Evolutionary conservation across 768 basidiomycete species (phyloP), one percentile per base, ranked within the genome.

Genomic region (Auriscalpium microsporum): DNA sequence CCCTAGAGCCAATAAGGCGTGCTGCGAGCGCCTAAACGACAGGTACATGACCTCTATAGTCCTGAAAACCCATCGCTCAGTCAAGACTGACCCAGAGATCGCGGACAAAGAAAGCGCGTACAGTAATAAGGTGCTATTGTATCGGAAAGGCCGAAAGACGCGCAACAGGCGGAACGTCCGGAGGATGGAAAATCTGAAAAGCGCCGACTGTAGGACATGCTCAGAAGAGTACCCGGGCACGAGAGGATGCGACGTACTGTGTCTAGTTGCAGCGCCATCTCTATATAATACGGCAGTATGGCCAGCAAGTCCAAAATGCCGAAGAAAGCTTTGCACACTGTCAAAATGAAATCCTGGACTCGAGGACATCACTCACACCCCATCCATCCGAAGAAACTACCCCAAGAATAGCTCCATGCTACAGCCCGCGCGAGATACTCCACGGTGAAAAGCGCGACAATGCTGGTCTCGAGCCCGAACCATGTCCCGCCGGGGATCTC

Each of bases 41-140:
- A 95, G 78, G 67, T 87, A 92, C 93, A 95, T 96, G 63, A 91
- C 90, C 73, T 92, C 88, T 49, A 91, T 91, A 0, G 90, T 91
- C 47, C 88, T 90, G 54, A 17, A 47, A 10, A 10, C 45, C 33
- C 34, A 11, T 46, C 45, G 19, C 23, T 55, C 47, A 56, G 17
- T 44, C 54, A 38, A 44, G 13, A 10, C 11, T 35, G 13, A 51
- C 23, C 14, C 13, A 53, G 40, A 3, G 21, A 38, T 4, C 55
- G 7, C 23, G 16, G 19, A 11, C 37, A 17, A 38, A 49, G 38
- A 28, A 7, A 17, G 45, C 4, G 35, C 48, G 76, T 68, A 90
- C 83, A 91, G 70, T n/a, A 92, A 76, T 55, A 91, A 83, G 14
- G 86, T 88, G 62, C 84, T 83, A 58, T 84, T 90, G 63, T 91